Percentiles rank a stretch among this genome's conserved stretches.
These are phyloP conservation scores for Sindora glabra DNA, from an alignment of 306 rosid genomes.

Conservation along the genomic window DNA sequence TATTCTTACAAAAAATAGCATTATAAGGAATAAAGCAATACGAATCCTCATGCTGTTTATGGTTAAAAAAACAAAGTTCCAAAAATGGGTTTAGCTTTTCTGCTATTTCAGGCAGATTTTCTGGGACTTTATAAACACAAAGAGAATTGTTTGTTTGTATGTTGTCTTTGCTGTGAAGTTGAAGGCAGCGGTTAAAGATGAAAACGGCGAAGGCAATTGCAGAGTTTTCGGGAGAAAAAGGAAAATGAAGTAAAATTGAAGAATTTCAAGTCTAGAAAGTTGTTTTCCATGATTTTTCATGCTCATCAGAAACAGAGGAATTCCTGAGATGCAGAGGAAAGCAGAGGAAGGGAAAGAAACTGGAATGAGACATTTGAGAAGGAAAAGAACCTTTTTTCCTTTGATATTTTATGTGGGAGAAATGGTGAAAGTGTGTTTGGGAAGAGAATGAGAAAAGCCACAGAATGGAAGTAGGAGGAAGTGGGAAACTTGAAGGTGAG, in stretches of 20 bases:
- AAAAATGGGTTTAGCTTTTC: background rate
- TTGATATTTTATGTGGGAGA: background rate
- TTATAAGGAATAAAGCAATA: slow-evolving; percentile 22
- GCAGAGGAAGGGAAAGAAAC: background rate
- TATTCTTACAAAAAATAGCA: slow-evolving; percentile 15
- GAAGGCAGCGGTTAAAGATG: slow-evolving; percentile 22
- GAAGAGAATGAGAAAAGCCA: background rate
- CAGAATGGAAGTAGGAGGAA: too few species aligned
- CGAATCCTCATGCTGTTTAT: slow-evolving; percentile 38
- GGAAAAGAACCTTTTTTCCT: slow-evolving; percentile 12
- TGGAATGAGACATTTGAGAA: slow-evolving; percentile 5
- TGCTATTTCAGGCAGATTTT: slow-evolving; percentile 4
- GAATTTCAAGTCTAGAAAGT: too few species aligned
- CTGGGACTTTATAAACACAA: slow-evolving; percentile 11
- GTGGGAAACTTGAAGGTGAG: too few species aligned
- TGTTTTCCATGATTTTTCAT: background rate
- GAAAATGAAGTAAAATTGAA: too few species aligned
- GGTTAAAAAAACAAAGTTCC: background rate
- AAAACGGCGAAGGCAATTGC: background rate
- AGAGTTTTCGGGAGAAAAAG: too few species aligned
- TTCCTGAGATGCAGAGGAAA: background rate
- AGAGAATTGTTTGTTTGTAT: background rate
- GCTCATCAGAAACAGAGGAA: background rate
- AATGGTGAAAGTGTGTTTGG: background rate
- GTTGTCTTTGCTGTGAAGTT: slow-evolving; percentile 33